Percentiles rank a stretch among this genome's conserved stretches.
Conservation (phyloP, 805 yeast genomes). For the Candida endomychidarum region DNA sequence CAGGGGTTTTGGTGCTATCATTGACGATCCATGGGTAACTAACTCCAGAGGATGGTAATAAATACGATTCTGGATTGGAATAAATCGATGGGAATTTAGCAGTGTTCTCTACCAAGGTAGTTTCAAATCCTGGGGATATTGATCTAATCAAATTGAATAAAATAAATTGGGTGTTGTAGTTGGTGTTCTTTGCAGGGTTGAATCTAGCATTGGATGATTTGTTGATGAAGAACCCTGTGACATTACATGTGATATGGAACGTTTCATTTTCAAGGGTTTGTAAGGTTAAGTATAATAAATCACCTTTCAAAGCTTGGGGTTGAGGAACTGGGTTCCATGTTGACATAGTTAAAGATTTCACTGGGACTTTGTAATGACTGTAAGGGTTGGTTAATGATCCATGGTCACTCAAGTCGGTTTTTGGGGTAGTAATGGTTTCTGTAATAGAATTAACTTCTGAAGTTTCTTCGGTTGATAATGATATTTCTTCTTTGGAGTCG, state of each 20-base stretch:
- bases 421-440: constrained; percentile 2
- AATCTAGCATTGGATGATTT: constrained; percentile 65
- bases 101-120: constrained; percentile 53
- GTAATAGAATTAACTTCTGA: constrained; percentile 16
- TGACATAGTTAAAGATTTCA: constrained; percentile 59
- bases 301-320: constrained; percentile 64
- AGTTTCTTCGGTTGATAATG: constrained; percentile 6
- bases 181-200: constrained; percentile 57
- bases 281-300: constrained; percentile 70
- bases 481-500: neutral
- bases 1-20: constrained; percentile 40
- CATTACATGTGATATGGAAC: constrained; percentile 73
- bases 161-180: constrained; percentile 42
- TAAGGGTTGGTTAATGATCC: constrained; percentile 32
- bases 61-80: constrained; percentile 53
- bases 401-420: constrained; percentile 18
- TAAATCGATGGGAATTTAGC: constrained; percentile 38
- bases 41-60: constrained; percentile 61
- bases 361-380: constrained; percentile 43
- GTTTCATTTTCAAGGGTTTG: constrained; percentile 81
- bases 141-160: constrained; percentile 59
- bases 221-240: constrained; percentile 78
- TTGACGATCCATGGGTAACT: constrained; percentile 79
- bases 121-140: constrained; percentile 63
- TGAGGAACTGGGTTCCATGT: constrained; percentile 87